Percentiles rank a stretch among this genome's conserved stretches.
Evolutionary conservation across 257 asterid genomes (phyloP).

Genomic region (Solanum pennellii): DNA sequence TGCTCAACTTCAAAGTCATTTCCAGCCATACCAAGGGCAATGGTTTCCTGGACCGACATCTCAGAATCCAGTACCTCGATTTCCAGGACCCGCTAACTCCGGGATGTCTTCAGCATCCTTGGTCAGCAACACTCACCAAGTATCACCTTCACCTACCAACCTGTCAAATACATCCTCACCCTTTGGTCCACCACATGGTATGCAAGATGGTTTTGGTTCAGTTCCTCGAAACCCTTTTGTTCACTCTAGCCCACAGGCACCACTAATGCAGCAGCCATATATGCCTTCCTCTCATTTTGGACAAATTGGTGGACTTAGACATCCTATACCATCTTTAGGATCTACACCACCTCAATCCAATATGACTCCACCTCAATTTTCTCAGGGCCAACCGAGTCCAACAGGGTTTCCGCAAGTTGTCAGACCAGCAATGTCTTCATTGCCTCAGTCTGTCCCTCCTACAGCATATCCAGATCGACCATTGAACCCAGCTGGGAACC

Average conservation of each 20-base stretch:
- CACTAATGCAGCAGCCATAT: constrained; percentile 23
- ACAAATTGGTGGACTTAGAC: constrained; percentile 41
- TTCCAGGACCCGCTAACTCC: constrained; percentile 19
- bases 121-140: constrained; percentile 20
- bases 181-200: constrained; percentile 34
- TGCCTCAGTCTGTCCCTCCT: constrained; percentile 11
- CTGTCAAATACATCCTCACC: constrained; percentile 28
- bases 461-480: constrained; percentile 1
- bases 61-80: constrained; percentile 21
- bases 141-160: constrained; percentile 24
- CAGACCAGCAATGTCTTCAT: constrained; percentile 22
- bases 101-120: constrained; percentile 23
- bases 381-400: constrained; percentile 6
- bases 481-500: background rate
- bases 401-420: constrained; percentile 21
- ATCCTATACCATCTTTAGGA: constrained; percentile 16
- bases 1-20: constrained; percentile 30
- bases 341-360: constrained; percentile 16
- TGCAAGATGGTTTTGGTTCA: constrained; percentile 34
- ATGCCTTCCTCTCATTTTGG: constrained; percentile 27
- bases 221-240: constrained; percentile 30
- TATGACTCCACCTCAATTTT: constrained; percentile 2
- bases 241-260: constrained; percentile 28
- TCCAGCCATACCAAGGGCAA: constrained; percentile 39
- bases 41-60: constrained; percentile 47